Evolutionary conservation across 2,329 filamentous ascomycete genomes (phyloP), one percentile per base, ranked within the genome.

Genomic region (Fonsecaea pugnacius): DNA sequence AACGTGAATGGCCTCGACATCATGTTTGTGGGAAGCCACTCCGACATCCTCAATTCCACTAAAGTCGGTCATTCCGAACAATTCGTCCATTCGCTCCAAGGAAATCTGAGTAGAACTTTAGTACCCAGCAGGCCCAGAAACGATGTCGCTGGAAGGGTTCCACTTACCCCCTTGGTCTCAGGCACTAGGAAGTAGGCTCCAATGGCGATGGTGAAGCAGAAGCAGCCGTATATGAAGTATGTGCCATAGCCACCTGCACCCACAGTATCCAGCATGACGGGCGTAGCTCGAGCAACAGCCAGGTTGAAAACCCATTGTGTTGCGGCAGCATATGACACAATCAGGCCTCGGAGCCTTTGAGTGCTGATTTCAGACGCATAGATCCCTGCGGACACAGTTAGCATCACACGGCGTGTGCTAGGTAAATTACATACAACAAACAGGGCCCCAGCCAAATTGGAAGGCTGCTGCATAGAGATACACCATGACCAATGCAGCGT

Each of bases 291-390:
- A 1, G 89, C 88, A 62, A 91, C 86, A 9, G 90, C 84, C 66
- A 91, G 89, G 73, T 91, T 91, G 75, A 91, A 91, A 4, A 91
- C 75, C 88, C 88, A 90, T 71, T 91, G 88, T 0, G 86, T 89
- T 1, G 85, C 86, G 0, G 89, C 88, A 0, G 84, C 88, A 53
- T 91, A 80, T 1, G 88, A 84, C 6, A 91, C 88, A 71, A 90
- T 91, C 69, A 89, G 77, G 18, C 85, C 85, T 61, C 89, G 80
- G 7, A 91, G 79, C 36, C 89, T 81, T 0, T 87, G 86, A 6
- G 87, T 87, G 0, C 88, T 88, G 63, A 91, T 91, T 75, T 91
- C 89, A 30, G 84, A 84, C 2, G 89, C 84, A 71, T 90, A 87
- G 72, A 90, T 89, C 88, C 89, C 43, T 48, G 43, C 18, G 9